Evolutionary conservation across 257 asterid genomes (phyloP).

Genomic region (Capsicum pubescens): DNA sequence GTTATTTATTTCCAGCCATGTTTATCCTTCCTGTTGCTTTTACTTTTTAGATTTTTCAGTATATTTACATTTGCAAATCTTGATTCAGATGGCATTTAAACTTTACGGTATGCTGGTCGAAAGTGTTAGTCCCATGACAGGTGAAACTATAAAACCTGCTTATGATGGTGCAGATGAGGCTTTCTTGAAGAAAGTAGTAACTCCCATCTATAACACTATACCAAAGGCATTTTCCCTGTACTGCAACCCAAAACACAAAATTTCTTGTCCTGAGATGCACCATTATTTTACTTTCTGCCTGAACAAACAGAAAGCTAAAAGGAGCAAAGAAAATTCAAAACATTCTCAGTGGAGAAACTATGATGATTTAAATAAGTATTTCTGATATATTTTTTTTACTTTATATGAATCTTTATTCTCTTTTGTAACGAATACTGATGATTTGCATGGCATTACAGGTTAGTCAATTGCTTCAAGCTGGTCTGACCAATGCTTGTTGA

Average conservation of each 20-base stretch:
- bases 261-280: slow-evolving; percentile 20
- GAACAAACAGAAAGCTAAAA: slow-evolving; percentile 72
- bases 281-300: slow-evolving; percentile 12
- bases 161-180: slow-evolving; percentile 96
- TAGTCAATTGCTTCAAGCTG: slow-evolving; percentile 77
- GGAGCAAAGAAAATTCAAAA: slow-evolving; percentile 67
- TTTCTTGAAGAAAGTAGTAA: slow-evolving; percentile 78
- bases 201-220: slow-evolving; percentile 81
- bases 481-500: slow-evolving; percentile 99
- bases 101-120: slow-evolving; percentile 91
- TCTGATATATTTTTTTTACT: slow-evolving; percentile 59
- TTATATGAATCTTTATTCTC: not conserved
- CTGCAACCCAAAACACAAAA: not conserved
- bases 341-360: slow-evolving; percentile 95
- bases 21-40: slow-evolving; percentile 14
- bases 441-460: slow-evolving; percentile 62
- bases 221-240: slow-evolving; percentile 54
- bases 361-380: slow-evolving; percentile 94
- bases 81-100: slow-evolving; percentile 87
- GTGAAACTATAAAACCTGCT: slow-evolving; percentile 91
- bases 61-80: slow-evolving; percentile 27
- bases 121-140: slow-evolving; percentile 94
- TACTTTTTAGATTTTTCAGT: slow-evolving; percentile 24
- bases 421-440: slow-evolving; percentile 32
- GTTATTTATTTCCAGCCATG: not conserved